Base-by-base conservation (phyloP, 371 early-diverging fungal species). In the Blakeslea trispora region DNA sequence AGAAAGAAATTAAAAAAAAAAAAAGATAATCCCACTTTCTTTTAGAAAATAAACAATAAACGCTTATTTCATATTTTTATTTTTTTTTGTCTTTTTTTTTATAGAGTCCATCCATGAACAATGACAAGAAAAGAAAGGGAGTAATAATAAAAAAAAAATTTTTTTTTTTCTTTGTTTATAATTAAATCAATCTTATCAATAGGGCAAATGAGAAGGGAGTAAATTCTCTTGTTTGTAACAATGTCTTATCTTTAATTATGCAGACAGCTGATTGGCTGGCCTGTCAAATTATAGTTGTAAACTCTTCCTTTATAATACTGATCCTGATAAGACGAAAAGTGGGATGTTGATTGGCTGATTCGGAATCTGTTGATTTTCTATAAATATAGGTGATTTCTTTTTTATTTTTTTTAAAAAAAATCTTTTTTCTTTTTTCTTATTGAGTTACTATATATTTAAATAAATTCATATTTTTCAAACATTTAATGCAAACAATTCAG, bases 251-350 rank as follows among this genome's bases (percentile, higher is more conserved):
- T 32, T 22, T 51, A n/a, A 11, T 10, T 28, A 43, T 41, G 31
- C 45, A 24, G 34, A 13, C 7, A 5, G 39, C 18, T 59, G n/a
- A 59, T 59, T 59, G 59, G 59, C 44, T 17, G 17, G 46, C 31
- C 45, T 46, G 45, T 34, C 43, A 56, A 39, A 50, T 24, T 59
- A 53, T 53, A 64, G 35, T 41, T n/a, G n/a, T n/a, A n/a, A n/a
- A n/a, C n/a, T n/a, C n/a, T n/a, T n/a, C n/a, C n/a, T n/a, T 22
- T 32, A 63, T 44, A 54, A 32, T 32, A 59, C 42, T 59, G 55
- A 59, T 64, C 43, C 47, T 53, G 63, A 63, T 63, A 63, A 63
- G 64, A 59, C 54, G 9, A 14, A 49, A 44, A 15, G 6, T 2
- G 6, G 9, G 3, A 15, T 11, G 41, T 15, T 63, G 49, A 57